Conservation (phyloP, 306 rosid genomes). For the Trichosanthes truncata region DNA sequence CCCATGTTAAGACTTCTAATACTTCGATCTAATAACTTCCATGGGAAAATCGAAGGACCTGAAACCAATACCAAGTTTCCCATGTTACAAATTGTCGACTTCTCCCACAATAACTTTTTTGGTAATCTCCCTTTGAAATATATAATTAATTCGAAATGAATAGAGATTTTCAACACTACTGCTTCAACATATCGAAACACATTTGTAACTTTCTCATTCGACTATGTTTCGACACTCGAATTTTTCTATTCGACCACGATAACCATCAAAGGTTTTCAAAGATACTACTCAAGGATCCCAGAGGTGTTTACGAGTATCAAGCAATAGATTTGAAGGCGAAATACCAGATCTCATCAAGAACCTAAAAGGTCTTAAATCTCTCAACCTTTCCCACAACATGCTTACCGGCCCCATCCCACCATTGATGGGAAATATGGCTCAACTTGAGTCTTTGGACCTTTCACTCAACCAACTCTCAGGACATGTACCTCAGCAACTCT, state of each 20-base stretch:
- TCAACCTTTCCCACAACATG: conserved; percentile 7
- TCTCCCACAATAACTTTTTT: conserved; percentile 10
- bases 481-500: not conserved
- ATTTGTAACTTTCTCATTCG: not conserved
- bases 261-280: conserved; percentile 11
- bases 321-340: conserved; percentile 12
- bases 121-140: conserved; percentile 10
- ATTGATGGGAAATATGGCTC: not conserved
- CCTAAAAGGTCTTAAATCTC: conserved; percentile 2
- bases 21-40: conserved; percentile 11
- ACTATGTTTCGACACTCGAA: not conserved
- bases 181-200: not conserved
- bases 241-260: not conserved
- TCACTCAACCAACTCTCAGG: conserved; percentile 14
- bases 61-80: not conserved
- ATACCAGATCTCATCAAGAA: not conserved
- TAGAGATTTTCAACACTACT: not conserved
- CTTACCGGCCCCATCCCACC: conserved; percentile 12
- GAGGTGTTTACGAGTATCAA: not conserved
- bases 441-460: conserved; percentile 9
- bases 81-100: conserved; percentile 5
- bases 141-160: not conserved
- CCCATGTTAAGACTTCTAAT: not conserved
- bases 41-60: conserved; percentile 11
- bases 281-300: not conserved